Conservation (phyloP, 2,329 filamentous ascomycete genomes). For the Aspergillus ochraceus region DNA sequence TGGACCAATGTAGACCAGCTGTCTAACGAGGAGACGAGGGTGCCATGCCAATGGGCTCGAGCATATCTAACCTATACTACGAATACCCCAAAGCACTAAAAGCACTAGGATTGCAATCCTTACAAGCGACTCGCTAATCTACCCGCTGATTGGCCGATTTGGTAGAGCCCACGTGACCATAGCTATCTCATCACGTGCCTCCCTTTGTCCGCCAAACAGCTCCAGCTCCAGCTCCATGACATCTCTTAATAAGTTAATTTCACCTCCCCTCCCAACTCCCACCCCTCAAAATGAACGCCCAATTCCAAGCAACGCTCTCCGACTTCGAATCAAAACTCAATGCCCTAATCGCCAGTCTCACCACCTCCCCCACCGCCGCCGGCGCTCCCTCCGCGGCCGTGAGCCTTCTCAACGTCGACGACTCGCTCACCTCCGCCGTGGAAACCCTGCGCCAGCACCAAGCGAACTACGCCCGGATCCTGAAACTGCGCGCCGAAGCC, state of each 20-base stretch:
- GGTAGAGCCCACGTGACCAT: too few species aligned
- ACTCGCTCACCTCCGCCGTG: conserved; percentile 42
- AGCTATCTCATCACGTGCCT: too few species aligned
- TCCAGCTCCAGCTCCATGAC: too few species aligned
- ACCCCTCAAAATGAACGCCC: conserved; percentile 38
- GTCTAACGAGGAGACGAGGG: too few species aligned
- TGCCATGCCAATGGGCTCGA: too few species aligned
- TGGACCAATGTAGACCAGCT: too few species aligned
- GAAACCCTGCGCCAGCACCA: conserved; percentile 46
- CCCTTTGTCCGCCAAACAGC: too few species aligned
- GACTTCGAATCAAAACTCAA: conserved; percentile 45
- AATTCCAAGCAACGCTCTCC: conserved; percentile 40
- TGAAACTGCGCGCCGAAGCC: conserved; percentile 43
- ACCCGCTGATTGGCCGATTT: too few species aligned
- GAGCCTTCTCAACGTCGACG: conserved; percentile 44
- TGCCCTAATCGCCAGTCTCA: conserved; percentile 41
- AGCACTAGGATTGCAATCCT: too few species aligned
- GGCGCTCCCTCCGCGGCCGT: conserved; percentile 43
- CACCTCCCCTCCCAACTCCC: neutral
- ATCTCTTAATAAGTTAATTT: too few species aligned
- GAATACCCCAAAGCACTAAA: neutral
- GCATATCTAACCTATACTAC: neutral
- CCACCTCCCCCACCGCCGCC: conserved; percentile 45
- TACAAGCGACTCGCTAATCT: too few species aligned
- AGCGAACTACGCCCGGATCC: conserved; percentile 44